Base-by-base conservation (phyloP, 129 eudicot species). In the Logfia minima region DNA sequence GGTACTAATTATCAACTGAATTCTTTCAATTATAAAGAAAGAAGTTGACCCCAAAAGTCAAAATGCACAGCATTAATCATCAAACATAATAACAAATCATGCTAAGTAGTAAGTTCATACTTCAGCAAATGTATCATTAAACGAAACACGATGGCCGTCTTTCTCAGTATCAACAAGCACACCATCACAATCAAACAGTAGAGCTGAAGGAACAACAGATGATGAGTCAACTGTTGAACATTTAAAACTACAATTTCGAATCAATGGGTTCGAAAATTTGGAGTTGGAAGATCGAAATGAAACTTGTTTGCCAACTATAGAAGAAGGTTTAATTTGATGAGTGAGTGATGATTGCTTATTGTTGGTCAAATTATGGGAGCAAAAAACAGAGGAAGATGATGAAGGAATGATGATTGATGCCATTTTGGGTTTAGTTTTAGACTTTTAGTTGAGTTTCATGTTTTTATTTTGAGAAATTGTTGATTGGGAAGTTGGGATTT, bases 111-210 rank as follows among this genome's bases (percentile, higher is more conserved):
- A 62, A 56, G 37, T 0, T 39, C 67, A 14, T 80, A 93, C 98
- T 74, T 91, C 96, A 23, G 84, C 69, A 70, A 94, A 94, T 55
- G 99, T 94, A 64, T 94, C 97, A 29, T 94, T 94, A 82, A 94
- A 94, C 58, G 99, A 94, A 75, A 94, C 80, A 19, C 99, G 92
- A 70, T 94, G 99, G 14, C 99, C 99, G 70, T 94, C 99, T 81
- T 88, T 94, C 87, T 94, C 99, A 24, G 99, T 94, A 80, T 94
- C 99, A 23, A 94, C 99, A 24, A 94, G 92, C 28, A 94, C 99
- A 5, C 99, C 99, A 71, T 94, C 99, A 45, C 99, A 94, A 68
- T 94, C 99, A 35, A 94, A 91, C 41, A 94, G 84, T 8, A 94
- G 90, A 41, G 99, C 97, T 8, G 91, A 76, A 4, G 98, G 98